phyloP scores from a whole-genome alignment of 768 basidiomycete genomes.

The Favolaschia claudopus region DNA sequence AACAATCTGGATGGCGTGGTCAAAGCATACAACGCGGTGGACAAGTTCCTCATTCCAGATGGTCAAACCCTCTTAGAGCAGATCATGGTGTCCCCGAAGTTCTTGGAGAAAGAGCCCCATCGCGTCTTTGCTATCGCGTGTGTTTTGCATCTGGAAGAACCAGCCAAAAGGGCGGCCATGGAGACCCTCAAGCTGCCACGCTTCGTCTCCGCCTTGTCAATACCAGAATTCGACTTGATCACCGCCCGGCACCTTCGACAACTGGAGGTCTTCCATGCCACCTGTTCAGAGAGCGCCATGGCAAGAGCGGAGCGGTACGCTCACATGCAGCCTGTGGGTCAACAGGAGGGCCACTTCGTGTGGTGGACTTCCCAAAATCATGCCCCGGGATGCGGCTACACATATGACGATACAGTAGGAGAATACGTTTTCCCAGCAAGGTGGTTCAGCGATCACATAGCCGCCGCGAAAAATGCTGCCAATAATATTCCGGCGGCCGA shows the following conservation, averaged over 20 bases:
- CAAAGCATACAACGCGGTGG: neutral
- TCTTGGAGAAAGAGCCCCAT: neutral
- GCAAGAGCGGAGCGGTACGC: neutral
- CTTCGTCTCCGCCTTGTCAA: no score
- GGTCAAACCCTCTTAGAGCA: neutral
- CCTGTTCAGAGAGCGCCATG: neutral
- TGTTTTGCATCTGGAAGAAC: neutral
- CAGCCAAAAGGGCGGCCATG: neutral
- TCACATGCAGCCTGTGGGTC: neutral
- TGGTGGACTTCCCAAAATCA: neutral
- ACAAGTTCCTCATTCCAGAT: neutral
- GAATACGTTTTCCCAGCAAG: neutral
- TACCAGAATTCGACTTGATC: no score
- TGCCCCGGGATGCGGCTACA: neutral
- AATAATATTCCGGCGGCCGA: no score
- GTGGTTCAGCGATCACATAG: constrained; percentile 3
- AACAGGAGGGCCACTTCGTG: neutral
- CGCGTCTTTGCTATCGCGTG: neutral
- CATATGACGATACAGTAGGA: neutral
- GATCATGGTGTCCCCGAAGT: neutral
- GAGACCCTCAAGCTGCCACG: neutral
- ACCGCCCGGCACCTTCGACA: constrained; percentile 1
- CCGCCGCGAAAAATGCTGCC: no score
- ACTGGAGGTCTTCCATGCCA: neutral
- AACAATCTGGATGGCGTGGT: neutral